Conservation (phyloP, 768 basidiomycete species). For the Rhodotorula babjevae region DNA sequence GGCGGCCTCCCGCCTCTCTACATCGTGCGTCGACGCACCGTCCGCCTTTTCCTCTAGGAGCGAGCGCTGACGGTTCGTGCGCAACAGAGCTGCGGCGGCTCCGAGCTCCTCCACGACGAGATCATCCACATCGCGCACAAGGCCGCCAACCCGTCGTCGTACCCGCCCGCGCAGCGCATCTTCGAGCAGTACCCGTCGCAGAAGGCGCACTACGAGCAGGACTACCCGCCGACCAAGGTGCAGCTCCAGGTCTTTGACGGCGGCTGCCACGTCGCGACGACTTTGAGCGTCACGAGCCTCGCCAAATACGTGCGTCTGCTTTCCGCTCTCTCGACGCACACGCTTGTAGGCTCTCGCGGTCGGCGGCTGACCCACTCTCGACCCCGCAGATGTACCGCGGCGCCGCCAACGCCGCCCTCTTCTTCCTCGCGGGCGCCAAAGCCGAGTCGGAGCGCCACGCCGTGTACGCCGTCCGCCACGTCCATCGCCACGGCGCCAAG, state of each 20-base stretch:
- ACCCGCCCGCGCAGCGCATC: slow-evolving; percentile 58
- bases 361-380: background rate
- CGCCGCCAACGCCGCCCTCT: slow-evolving; percentile 25
- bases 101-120: slow-evolving; percentile 84
- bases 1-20: slow-evolving; percentile 85
- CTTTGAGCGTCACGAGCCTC: slow-evolving; percentile 43
- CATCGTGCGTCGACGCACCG: slow-evolving; percentile 58
- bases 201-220: slow-evolving; percentile 17
- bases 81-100: slow-evolving; percentile 22
- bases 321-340: background rate
- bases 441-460: slow-evolving; percentile 7
- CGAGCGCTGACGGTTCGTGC: background rate
- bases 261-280: slow-evolving; percentile 38
- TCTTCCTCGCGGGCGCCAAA: slow-evolving; percentile 20
- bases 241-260: slow-evolving; percentile 41
- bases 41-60: background rate
- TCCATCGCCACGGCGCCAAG: background rate
- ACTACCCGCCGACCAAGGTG: slow-evolving; percentile 40
- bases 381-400: slow-evolving; percentile 22
- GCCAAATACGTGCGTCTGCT: slow-evolving; percentile 48
- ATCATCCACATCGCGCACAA: slow-evolving; percentile 83
- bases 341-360: too few species aligned
- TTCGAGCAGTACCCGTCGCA: slow-evolving; percentile 51
- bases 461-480: background rate
- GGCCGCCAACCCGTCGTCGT: slow-evolving; percentile 75